A percentile compares a stretch with the other conserved stretches of the same genome.
Conservation (phyloP, 768 basidiomycete species). For the Pleurotus cornucopiae region DNA sequence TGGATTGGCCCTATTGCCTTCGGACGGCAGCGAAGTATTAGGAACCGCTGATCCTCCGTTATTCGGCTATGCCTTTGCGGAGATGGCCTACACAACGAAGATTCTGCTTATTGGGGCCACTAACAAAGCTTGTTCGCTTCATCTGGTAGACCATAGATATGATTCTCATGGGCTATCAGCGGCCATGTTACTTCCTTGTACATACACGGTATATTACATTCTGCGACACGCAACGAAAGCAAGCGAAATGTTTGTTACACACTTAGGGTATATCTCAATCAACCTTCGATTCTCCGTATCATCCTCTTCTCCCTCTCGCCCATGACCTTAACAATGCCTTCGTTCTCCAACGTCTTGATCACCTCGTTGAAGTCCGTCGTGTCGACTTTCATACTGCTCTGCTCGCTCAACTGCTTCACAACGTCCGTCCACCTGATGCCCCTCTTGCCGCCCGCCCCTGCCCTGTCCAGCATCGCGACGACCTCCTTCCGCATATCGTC, state of each 20-base stretch:
- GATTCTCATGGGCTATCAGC: too few species aligned
- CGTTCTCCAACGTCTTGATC: conserved; percentile 72
- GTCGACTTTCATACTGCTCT: conserved; percentile 83
- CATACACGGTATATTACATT: too few species aligned
- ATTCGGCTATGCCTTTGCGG: too few species aligned
- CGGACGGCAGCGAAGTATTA: too few species aligned
- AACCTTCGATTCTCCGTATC: conserved; percentile 63
- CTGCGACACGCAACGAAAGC: background rate
- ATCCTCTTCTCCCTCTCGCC: conserved; percentile 85
- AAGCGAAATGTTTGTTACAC: background rate
- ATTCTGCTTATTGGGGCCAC: too few species aligned
- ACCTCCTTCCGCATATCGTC: conserved; percentile 91
- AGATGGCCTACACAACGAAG: too few species aligned
- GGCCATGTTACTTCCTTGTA: too few species aligned
- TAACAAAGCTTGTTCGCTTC: too few species aligned
- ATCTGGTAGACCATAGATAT: too few species aligned
- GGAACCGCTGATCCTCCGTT: too few species aligned
- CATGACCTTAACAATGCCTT: conserved; percentile 80
- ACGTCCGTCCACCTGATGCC: conserved; percentile 81
- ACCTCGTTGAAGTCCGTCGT: conserved; percentile 78
- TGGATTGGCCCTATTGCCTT: too few species aligned
- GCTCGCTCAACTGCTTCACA: conserved; percentile 72
- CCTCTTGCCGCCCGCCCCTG: conserved; percentile 45
- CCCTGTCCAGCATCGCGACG: conserved; percentile 54
- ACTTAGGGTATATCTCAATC: background rate